A percentile compares a stretch with the other conserved stretches of the same genome.
Conservation (phyloP, 2,329 filamentous ascomycete species). For the Penicillium sp. region DNA sequence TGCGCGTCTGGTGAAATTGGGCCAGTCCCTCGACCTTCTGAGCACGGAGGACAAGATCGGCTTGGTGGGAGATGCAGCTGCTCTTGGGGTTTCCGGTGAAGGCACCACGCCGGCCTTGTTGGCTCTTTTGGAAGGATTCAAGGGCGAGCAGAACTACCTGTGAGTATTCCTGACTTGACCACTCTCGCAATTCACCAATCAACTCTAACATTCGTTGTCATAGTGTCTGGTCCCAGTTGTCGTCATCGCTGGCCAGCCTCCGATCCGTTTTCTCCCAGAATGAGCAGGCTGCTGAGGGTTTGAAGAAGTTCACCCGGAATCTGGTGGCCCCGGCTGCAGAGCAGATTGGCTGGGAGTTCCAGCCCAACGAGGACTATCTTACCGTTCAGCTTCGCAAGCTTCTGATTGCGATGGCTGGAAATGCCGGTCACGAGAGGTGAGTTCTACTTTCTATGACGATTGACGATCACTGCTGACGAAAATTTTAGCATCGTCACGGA, state of each 20-base stretch:
- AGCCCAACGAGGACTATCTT: conserved; percentile 75
- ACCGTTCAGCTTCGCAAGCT: conserved; percentile 78
- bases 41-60: conserved; percentile 89
- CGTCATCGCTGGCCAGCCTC: conserved; percentile 71
- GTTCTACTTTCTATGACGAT: conserved; percentile 26
- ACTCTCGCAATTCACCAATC: neutral
- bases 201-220: conserved; percentile 17
- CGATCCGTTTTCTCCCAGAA: conserved; percentile 84
- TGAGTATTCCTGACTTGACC: conserved; percentile 31
- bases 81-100: conserved; percentile 83
- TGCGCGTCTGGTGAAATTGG: conserved; percentile 76
- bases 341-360: conserved; percentile 81
- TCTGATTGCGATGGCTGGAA: conserved; percentile 71
- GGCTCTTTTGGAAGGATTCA: conserved; percentile 80
- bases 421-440: conserved; percentile 72
- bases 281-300: conserved; percentile 65
- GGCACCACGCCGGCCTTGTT: conserved; percentile 78
- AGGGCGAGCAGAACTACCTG: conserved; percentile 76
- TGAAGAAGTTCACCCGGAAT: conserved; percentile 76
- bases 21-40: conserved; percentile 71
- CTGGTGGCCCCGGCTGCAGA: conserved; percentile 73
- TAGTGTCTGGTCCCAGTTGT: conserved; percentile 79
- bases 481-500: conserved; percentile 63
- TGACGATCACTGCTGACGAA: neutral
- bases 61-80: conserved; percentile 83